phyloP scores from a whole-genome alignment of 2,329 filamentous ascomycete species.

The Penicillium rolfsii region DNA sequence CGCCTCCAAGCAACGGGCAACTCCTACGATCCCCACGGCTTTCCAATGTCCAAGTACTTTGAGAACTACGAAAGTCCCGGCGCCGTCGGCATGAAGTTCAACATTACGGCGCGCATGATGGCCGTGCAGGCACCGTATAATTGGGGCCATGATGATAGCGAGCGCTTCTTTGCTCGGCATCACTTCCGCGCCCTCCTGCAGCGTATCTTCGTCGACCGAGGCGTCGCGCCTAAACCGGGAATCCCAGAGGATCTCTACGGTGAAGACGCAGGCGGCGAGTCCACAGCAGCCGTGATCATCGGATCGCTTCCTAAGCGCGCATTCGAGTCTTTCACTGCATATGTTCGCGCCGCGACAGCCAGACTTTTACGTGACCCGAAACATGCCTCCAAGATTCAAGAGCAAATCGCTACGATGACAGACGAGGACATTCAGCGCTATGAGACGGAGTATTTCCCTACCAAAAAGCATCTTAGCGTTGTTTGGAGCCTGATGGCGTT shows the following conservation, averaged over 20 bases:
- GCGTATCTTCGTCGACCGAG: constrained; percentile 85
- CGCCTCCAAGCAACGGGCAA: constrained; percentile 69
- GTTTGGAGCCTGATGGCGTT: constrained; percentile 97
- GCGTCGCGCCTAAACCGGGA: constrained; percentile 67
- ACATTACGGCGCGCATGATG: constrained; percentile 98
- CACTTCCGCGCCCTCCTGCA: constrained; percentile 91
- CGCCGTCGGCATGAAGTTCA: constrained; percentile 72
- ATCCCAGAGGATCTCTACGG: constrained; percentile 36
- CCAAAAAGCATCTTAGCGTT: constrained; percentile 80
- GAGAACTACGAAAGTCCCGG: constrained; percentile 57
- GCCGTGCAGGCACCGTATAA: constrained; percentile 93
- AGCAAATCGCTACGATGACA: constrained; percentile 68
- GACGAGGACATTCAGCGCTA: constrained; percentile 77
- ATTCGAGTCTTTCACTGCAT: constrained; percentile 73
- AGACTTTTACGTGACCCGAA: constrained; percentile 70
- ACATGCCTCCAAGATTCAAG: constrained; percentile 63
- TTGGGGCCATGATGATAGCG: constrained; percentile 81
- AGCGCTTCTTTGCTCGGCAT: constrained; percentile 87
- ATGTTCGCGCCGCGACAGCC: constrained; percentile 76
- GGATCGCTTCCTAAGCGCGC: constrained; percentile 80
- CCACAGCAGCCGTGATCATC: constrained; percentile 76
- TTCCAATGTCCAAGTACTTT: constrained; percentile 82
- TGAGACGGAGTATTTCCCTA: constrained; percentile 62
- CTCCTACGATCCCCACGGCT: constrained; percentile 84
- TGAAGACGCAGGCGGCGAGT: constrained; percentile 43